These are phyloP conservation scores for Plantago rigida DNA, from an alignment of 305 asterid species.

Conservation along the genomic window DNA sequence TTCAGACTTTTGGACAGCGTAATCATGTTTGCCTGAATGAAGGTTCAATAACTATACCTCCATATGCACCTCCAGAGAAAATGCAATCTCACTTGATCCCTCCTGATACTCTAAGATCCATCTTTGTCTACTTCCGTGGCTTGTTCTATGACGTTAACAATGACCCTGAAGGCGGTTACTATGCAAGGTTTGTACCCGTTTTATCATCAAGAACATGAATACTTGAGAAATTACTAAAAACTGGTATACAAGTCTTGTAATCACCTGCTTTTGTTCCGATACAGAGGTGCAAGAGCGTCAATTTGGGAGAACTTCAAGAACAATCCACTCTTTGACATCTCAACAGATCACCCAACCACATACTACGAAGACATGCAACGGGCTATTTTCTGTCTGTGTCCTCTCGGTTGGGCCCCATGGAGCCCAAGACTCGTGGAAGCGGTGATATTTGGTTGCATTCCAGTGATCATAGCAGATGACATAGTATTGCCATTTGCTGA, in stretches of 20 bases:
- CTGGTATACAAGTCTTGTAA: too few relatives aligned
- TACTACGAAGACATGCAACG: slow-evolving; percentile 10
- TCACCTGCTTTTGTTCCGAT: too few relatives aligned
- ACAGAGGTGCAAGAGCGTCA: slow-evolving; percentile 10
- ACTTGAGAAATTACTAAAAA: too few relatives aligned
- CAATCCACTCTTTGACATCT: slow-evolving; percentile 4
- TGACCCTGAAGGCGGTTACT: slow-evolving; percentile 13
- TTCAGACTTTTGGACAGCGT: slow-evolving; percentile 4
- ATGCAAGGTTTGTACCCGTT: slow-evolving; percentile 2
- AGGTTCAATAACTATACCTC: slow-evolving; percentile 10
- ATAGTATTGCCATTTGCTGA: slow-evolving; percentile 42
- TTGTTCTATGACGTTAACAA: not conserved
- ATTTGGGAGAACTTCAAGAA: slow-evolving; percentile 14
- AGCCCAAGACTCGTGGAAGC: slow-evolving; percentile 54
- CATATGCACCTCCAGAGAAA: slow-evolving; percentile 6
- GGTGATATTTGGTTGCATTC: slow-evolving; percentile 48
- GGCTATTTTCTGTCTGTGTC: slow-evolving; percentile 40
- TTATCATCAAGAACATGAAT: too few relatives aligned
- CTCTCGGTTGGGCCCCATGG: slow-evolving; percentile 67
- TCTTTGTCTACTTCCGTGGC: slow-evolving; percentile 8
- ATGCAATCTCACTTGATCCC: slow-evolving; percentile 1
- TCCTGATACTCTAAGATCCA: slow-evolving; percentile 5
- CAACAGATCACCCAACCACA: slow-evolving; percentile 6
- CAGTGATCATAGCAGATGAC: slow-evolving; percentile 50
- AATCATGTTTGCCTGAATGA: slow-evolving; percentile 9